A percentile compares a stretch with the other conserved stretches of the same genome.
Evolutionary conservation across 2,329 filamentous ascomycete species (phyloP).

Genomic region (Neopestalotiopsis sp.): DNA sequence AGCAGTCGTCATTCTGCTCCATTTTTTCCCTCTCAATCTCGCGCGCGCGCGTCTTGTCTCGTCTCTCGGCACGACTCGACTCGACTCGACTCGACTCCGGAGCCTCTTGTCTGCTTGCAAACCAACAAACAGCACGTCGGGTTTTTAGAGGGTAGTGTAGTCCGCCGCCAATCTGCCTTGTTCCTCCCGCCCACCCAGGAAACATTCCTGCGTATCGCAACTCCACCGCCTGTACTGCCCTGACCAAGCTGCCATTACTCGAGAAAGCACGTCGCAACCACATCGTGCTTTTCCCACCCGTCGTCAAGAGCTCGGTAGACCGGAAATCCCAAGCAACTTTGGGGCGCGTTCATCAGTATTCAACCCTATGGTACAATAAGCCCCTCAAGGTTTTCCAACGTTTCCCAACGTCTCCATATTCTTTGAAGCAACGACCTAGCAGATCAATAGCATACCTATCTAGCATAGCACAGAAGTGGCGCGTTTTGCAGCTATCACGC

Average conservation of each 20-base stretch:
- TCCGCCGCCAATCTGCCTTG: background rate
- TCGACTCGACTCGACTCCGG: too few species aligned
- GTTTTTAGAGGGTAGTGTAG: background rate
- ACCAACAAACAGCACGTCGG: background rate
- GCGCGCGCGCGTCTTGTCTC: background rate
- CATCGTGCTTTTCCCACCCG: background rate
- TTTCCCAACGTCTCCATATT: background rate
- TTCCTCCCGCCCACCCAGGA: background rate
- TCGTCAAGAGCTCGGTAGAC: background rate
- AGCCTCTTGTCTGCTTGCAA: background rate
- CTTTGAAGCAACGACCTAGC: background rate
- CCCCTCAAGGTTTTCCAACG: background rate
- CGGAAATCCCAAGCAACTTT: background rate
- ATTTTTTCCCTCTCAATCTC: conserved; percentile 6
- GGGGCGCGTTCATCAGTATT: background rate
- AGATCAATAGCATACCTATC: background rate
- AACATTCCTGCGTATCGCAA: background rate
- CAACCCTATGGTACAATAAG: background rate
- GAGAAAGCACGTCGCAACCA: background rate
- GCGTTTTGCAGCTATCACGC: conserved; percentile 18
- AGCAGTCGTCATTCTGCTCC: conserved; percentile 15
- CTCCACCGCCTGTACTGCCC: background rate
- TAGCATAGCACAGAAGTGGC: conserved; percentile 19
- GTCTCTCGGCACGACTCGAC: too few species aligned
- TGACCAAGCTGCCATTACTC: background rate